phyloP scores from a whole-genome alignment of 139 green algal species.

The Desmodesmus armatus region DNA sequence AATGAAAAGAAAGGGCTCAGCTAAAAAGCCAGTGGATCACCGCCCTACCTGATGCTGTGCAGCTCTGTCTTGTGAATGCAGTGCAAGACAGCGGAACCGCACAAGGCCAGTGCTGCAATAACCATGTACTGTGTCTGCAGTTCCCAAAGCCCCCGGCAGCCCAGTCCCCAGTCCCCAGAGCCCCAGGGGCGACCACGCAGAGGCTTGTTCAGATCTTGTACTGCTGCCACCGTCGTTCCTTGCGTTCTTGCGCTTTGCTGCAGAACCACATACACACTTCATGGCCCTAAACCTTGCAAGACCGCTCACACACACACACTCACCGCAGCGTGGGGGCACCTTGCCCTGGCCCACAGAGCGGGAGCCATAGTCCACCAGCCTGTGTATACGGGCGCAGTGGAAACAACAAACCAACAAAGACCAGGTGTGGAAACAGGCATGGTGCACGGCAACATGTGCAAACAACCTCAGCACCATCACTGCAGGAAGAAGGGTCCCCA shows the following conservation, averaged over 20 bases:
- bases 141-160: too few species aligned
- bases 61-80: neutral
- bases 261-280: neutral
- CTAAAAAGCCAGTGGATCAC: neutral
- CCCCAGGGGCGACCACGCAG: too few species aligned
- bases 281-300: neutral
- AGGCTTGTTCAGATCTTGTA: too few species aligned
- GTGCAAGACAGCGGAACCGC: neutral
- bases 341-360: neutral
- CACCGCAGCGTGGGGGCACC: constrained; percentile 27
- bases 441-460: too few species aligned
- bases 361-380: constrained; percentile 33
- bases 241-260: neutral
- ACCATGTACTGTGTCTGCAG: too few species aligned
- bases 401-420: too few species aligned
- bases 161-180: too few species aligned
- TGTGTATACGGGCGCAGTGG: too few species aligned
- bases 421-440: too few species aligned
- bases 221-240: neutral
- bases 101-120: neutral
- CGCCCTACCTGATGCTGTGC: neutral
- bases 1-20: neutral
- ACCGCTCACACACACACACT: neutral
- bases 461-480: too few species aligned
- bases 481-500: too few species aligned